phyloP scores from a whole-genome alignment of 2,329 filamentous ascomycete species.

The Trichoderma koningiopsis region DNA sequence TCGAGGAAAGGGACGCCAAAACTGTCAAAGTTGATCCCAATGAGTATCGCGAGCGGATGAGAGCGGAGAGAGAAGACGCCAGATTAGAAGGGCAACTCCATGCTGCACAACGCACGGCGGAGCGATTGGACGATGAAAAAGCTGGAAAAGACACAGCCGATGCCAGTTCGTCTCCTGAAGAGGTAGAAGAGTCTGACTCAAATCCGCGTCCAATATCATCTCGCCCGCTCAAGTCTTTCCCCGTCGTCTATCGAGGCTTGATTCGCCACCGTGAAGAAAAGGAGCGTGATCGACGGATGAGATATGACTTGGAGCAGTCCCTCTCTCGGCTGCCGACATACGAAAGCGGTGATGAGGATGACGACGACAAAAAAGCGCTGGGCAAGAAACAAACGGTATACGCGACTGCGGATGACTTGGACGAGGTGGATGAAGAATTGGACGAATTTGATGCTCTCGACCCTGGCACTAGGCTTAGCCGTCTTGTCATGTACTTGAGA shows the following conservation, averaged over 20 bases:
- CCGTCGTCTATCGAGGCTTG: constrained; percentile 78
- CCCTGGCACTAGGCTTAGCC: constrained; percentile 65
- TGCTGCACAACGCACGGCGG: constrained; percentile 80
- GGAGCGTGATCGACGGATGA: constrained; percentile 67
- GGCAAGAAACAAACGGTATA: constrained; percentile 59
- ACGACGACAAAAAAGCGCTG: constrained; percentile 70
- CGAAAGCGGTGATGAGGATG: constrained; percentile 69
- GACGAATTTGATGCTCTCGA: constrained; percentile 75
- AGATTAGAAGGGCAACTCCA: constrained; percentile 69
- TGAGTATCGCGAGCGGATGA: constrained; percentile 73
- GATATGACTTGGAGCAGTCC: constrained; percentile 67
- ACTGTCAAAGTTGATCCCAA: constrained; percentile 63
- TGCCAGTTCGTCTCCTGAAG: constrained; percentile 24
- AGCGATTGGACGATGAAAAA: constrained; percentile 68
- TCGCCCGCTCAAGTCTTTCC: constrained; percentile 65
- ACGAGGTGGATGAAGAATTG: constrained; percentile 79
- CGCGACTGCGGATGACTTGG: constrained; percentile 66
- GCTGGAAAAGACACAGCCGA: constrained; percentile 21
- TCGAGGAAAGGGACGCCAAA: constrained; percentile 57
- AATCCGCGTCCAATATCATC: constrained; percentile 44
- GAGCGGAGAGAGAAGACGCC: constrained; percentile 68
- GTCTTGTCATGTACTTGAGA: constrained; percentile 70
- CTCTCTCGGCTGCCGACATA: constrained; percentile 65
- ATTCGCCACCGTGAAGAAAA: constrained; percentile 69
- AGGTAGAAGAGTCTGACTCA: constrained; percentile 31